Percentiles rank a stretch among this genome's conserved stretches.
Conservation (phyloP, 164 flowering plant genomes). For the Saururus chinensis region DNA sequence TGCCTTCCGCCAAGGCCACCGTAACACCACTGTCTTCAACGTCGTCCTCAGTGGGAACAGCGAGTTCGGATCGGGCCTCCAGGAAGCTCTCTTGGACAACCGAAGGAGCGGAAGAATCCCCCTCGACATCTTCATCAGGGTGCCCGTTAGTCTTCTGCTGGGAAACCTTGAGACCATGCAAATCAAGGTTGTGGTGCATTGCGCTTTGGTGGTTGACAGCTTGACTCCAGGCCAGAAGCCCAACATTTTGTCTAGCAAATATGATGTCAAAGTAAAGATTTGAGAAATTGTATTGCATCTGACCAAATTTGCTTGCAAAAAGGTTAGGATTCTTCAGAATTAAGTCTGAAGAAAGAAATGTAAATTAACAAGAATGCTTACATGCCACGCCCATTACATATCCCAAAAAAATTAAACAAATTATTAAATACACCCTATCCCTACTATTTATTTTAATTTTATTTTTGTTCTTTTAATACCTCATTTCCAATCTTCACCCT, state of each 20-base stretch:
- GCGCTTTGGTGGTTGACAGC: slow-evolving; percentile 42
- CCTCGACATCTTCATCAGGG: slow-evolving; percentile 29
- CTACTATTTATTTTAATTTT: no score
- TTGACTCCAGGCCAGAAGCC: slow-evolving; percentile 35
- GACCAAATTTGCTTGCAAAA: no score
- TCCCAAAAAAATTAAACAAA: no score
- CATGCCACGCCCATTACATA: no score
- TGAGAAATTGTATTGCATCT: neutral
- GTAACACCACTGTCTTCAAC: slow-evolving; percentile 28
- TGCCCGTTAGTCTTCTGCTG: slow-evolving; percentile 36
- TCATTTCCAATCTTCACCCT: no score
- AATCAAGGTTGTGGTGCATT: slow-evolving; percentile 28
- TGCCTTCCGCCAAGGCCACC: slow-evolving; percentile 34
- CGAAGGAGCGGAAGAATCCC: slow-evolving; percentile 31
- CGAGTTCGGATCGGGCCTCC: slow-evolving; percentile 46
- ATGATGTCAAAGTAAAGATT: neutral
- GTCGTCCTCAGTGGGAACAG: slow-evolving; percentile 36
- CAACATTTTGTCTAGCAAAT: slow-evolving; percentile 16
- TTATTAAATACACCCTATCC: no score
- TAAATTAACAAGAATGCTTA: no score
- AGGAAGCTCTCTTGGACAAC: slow-evolving; percentile 28
- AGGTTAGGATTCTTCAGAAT: no score
- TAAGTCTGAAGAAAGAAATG: no score
- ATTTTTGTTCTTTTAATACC: no score
- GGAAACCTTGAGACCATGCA: slow-evolving; percentile 17